Percentiles rank a stretch among this genome's conserved stretches.
Conservation (phyloP, 2,329 filamentous ascomycete genomes). For the Penicillium freii region DNA sequence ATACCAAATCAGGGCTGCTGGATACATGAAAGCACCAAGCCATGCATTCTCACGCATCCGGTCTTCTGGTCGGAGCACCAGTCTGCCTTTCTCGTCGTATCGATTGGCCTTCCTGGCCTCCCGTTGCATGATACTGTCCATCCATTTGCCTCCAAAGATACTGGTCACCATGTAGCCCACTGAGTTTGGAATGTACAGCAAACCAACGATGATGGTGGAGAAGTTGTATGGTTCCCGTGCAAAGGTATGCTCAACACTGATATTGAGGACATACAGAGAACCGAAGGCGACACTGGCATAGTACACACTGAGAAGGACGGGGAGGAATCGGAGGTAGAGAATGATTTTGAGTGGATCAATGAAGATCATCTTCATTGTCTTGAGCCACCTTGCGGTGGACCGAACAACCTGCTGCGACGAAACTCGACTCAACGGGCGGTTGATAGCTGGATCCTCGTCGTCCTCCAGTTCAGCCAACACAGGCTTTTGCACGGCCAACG, state of each 20-base stretch:
- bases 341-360: conserved; percentile 72
- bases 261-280: conserved; percentile 72
- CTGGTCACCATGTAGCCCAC: conserved; percentile 70
- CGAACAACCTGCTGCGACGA: conserved; percentile 63
- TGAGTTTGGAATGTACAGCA: conserved; percentile 74
- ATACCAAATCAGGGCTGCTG: conserved; percentile 68
- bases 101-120: conserved; percentile 69
- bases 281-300: conserved; percentile 74
- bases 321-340: conserved; percentile 68
- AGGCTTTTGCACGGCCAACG: conserved; percentile 32
- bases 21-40: conserved; percentile 69
- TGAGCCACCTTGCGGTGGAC: conserved; percentile 54
- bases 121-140: conserved; percentile 75
- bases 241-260: conserved; percentile 71
- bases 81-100: conserved; percentile 64
- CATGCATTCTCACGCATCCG: conserved; percentile 80
- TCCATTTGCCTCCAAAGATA: conserved; percentile 71
- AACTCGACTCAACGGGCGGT: conserved; percentile 49
- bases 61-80: conserved; percentile 73
- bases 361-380: conserved; percentile 59
- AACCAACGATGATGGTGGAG: conserved; percentile 65
- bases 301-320: conserved; percentile 70
- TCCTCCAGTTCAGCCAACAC: conserved; percentile 30
- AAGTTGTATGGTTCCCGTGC: conserved; percentile 66
- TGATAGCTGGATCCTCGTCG: conserved; percentile 22